A percentile compares a stretch with the other conserved stretches of the same genome.
Evolutionary conservation across 2,329 filamentous ascomycete genomes (phyloP).

Genomic region (Aureobasidium sp.): DNA sequence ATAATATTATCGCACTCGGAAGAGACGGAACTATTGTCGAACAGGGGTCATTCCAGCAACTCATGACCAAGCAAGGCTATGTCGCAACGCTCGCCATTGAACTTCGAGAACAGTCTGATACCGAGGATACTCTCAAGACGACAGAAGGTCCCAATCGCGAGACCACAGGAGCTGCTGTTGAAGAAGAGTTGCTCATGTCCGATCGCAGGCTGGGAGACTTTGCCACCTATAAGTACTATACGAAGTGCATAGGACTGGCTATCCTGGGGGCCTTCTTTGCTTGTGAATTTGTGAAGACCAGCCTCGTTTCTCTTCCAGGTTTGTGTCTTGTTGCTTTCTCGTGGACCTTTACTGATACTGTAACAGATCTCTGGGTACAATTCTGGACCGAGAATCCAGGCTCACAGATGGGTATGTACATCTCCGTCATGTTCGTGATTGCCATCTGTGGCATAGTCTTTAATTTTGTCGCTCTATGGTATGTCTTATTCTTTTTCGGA

Average conservation of each 20-base stretch:
- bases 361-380: not conserved
- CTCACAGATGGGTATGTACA: not conserved
- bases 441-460: not conserved
- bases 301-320: not conserved
- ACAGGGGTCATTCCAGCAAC: not conserved
- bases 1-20: conserved; percentile 33
- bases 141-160: not conserved
- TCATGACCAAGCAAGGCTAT: not conserved
- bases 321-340: not conserved
- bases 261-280: not conserved
- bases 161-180: rapidly evolving
- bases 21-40: not conserved
- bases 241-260: not conserved
- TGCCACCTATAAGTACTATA: not conserved
- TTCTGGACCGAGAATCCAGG: not conserved
- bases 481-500: not conserved
- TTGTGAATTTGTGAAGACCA: not conserved
- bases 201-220: not conserved
- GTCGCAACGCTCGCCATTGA: not conserved
- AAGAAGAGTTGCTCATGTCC: not conserved
- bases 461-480: not conserved
- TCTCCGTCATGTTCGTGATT: not conserved
- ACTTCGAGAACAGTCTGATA: not conserved
- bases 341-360: not conserved
- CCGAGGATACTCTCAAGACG: not conserved